Conservation (phyloP, 2,329 filamentous ascomycete species). For the Rasamsonia emersonii region DNA sequence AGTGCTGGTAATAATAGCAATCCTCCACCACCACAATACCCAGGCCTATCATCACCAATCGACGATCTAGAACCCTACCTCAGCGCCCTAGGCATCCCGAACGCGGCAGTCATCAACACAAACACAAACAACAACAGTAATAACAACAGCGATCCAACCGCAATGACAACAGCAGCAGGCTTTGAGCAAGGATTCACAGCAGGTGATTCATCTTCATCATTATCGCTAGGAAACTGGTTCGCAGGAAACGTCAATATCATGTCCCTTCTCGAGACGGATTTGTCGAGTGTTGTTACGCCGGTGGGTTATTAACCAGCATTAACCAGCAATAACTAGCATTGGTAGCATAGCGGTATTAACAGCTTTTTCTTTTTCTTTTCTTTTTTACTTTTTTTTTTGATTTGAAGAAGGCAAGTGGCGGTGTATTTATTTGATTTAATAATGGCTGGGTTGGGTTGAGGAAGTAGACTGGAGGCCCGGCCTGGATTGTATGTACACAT, state of each 20-base stretch:
- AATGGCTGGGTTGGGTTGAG: too few relatives aligned
- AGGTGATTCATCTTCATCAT: slow-evolving; percentile 7
- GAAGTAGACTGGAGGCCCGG: too few relatives aligned
- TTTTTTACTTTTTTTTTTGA: too few relatives aligned
- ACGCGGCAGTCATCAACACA: slow-evolving; percentile 9
- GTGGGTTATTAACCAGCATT: too few relatives aligned
- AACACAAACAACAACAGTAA: slow-evolving; percentile 2
- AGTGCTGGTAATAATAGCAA: slow-evolving; percentile 1
- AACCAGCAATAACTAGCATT: too few relatives aligned
- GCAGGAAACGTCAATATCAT: slow-evolving; percentile 12
- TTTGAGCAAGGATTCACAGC: slow-evolving; percentile 1
- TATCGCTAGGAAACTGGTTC: slow-evolving; percentile 11
- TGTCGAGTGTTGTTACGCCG: slow-evolving; percentile 7
- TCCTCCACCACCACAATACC: neutral
- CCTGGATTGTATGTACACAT: too few relatives aligned
- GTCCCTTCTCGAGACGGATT: slow-evolving; percentile 10
- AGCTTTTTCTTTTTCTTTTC: too few relatives aligned
- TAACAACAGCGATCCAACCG: neutral
- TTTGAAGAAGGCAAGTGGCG: too few relatives aligned
- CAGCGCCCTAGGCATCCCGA: slow-evolving; percentile 10
- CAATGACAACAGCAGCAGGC: neutral
- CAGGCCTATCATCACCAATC: neutral
- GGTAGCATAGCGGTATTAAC: too few relatives aligned
- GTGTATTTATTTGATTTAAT: too few relatives aligned
- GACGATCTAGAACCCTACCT: slow-evolving; percentile 11